Evolutionary conservation across 2,329 filamentous ascomycete genomes (phyloP), one percentile per base, ranked within the genome.

Genomic region (Saccharata proteae): DNA sequence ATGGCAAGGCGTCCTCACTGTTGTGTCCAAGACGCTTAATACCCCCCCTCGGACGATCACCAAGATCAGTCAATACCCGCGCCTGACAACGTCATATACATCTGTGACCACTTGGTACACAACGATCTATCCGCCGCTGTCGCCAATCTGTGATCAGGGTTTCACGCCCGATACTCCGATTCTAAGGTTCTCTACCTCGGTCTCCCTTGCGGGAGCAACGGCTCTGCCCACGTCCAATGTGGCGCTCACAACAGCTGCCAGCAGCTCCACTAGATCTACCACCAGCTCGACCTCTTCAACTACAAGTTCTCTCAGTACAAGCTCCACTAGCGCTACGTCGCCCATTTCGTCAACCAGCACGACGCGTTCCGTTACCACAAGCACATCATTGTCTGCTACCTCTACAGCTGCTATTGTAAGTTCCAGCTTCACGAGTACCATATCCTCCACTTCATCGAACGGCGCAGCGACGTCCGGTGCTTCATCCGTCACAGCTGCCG

Each of bases 71-170:
- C 27, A 18, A 3, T 3, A 12, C 4, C 23, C 33, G 5, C 33
- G 33, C 9, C 12, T 18, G 11, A 35, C 28, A 3, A 20, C 24
- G 2, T 30, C 22, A 2, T 23, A 30, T 19, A 35, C 22, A 6
- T 22, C 23, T 2, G 26, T 31, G 19, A 21, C 19, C 16, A 30
- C 13, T 4, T n/a, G n/a, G n/a, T n/a, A n/a, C n/a, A 35, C 18
- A 14, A 35, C 28, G 10, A 26, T 31, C 11, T 31, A 31, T 24
- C 33, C 33, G 22, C 28, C 33, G 8, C 24, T 23, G 5, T 30
- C 23, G 7, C 28, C 33, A 10, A 11, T 35, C 9, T 31, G 33
- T 6, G 29, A 27, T 6, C 18, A 22, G 3, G 31, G 28, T 18
- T 14, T 28, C 18, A 18, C 23, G 9, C 13, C 31, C 16, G 24